Evolutionary conservation across 163 green algal species (phyloP), one percentile per base, ranked within the genome.

Genomic region (Volvox carteri): DNA sequence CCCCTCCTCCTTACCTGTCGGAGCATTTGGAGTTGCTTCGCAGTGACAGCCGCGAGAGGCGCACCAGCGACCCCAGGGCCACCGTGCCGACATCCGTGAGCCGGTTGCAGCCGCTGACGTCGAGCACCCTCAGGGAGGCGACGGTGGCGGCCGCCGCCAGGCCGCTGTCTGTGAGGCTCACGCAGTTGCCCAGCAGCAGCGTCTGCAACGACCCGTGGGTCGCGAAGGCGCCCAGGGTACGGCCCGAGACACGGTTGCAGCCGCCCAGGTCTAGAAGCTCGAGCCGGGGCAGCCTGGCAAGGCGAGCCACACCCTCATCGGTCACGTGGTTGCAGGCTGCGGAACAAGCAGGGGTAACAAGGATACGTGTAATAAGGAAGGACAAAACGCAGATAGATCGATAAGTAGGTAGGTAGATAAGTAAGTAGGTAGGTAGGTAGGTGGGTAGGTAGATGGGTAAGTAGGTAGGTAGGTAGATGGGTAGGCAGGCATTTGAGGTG

Each of bases 251-350:
- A 25, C 83, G 83, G 50, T 73, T 46, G 68, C 83, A 88, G 50
- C 83, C 83, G 68, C 83, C 83, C 37, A 88, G 83, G 83, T 88
- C 50, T 0, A 81, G 50, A 2, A 81, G 48, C 83, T 88, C 83
- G 35, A 88, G 48, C 28, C 68, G 83, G 33, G 83, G 67, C 48
- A 88, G 68, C 1, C 8, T 46, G 14, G 83, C 68, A 11, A 88
- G 50, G 35, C 68, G 83, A 0, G 83, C 35, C 19, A 81, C 83
- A 28, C 67, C 83, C 12, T 16, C 83, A 37, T 88, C 83, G 7
- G 67, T 88, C 0, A 88, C n/a, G 35, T 81, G 68, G 21, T 68
- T 73, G 83, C 83, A 88, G 50, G 83, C 83, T 88, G 83, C 35
- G 70, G 70, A 18, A 14, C 28, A 77, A 39, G 67, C 33, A 77